phyloP scores from a whole-genome alignment of 78 protist species.

The slime mould (Dictyostelium discoideum) region dicty_2.7 NC_007090.3:822501-823000 shows the following conservation, averaged over 20 bases:
- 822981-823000: conserved; percentile 95
- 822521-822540: too few species aligned
- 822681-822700: neutral
- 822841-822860: conserved; percentile 7
- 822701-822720: neutral
- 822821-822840: neutral
- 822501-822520: too few species aligned
- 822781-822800: neutral
- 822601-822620: neutral
- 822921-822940: conserved; percentile 81
- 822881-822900: conserved; percentile 50
- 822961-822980: conserved; percentile 79
- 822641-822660: too few species aligned
- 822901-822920: conserved; percentile 83
- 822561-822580: too few species aligned
- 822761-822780: neutral
- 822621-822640: neutral
- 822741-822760: neutral
- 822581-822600: too few species aligned
- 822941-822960: conserved; percentile 80
- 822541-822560: too few species aligned
- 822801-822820: neutral
- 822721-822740: too few species aligned
- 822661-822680: too few species aligned
- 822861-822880: conserved; percentile 85